Base-by-base conservation (phyloP, 345 rosid genomes). In the Anastatica hierochuntica region DNA sequence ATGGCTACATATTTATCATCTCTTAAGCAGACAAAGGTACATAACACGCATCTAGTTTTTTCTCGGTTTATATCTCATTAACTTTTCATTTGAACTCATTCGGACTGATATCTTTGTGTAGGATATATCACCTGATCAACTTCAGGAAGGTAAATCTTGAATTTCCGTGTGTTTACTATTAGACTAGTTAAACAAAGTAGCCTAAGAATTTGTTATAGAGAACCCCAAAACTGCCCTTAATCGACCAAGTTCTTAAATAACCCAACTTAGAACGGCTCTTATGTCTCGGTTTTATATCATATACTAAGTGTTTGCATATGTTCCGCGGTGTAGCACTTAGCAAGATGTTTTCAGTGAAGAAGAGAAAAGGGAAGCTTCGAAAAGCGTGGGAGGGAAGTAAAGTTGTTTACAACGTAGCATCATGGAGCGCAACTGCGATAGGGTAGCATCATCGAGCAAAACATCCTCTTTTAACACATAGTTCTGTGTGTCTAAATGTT, bases 321-420 rank as follows among this genome's bases (percentile, higher is more conserved):
- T 41, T 20, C 42, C 38, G 31, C 31, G 31, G 7, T 27, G 63
- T 66, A 85, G 97, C 90, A 39, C 86, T 88, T 23, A 60, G 84
- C 76, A 85, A 72, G 74, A 85, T 85, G 56, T 85, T 88, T 63
- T 85, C 92, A 8, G 70, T 74, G 9, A 85, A 79, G 63, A 85
- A 75, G 76, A 80, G 76, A 44, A 84, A 79, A 53, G 95, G 95
- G 46, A 88, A 79, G 70, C 87, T 88, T 58, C 86, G 78, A 8
- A 88, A 76, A 76, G 97, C 92, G 16, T 88, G 89, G 97, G 95
- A 88, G 31, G 97, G 95, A 66, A 84, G 95, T 72, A 88, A 82
- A 69, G 88, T 88, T 46, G 40, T 79, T 14, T 88, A 88, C 66
- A 84, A 88, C 13, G 86, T 80, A 29, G 97, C 95, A 23, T 88